Evolutionary conservation across 257 asterid genomes (phyloP), one percentile per base, ranked within the genome.

Genomic region (Ilex aquifolium): DNA sequence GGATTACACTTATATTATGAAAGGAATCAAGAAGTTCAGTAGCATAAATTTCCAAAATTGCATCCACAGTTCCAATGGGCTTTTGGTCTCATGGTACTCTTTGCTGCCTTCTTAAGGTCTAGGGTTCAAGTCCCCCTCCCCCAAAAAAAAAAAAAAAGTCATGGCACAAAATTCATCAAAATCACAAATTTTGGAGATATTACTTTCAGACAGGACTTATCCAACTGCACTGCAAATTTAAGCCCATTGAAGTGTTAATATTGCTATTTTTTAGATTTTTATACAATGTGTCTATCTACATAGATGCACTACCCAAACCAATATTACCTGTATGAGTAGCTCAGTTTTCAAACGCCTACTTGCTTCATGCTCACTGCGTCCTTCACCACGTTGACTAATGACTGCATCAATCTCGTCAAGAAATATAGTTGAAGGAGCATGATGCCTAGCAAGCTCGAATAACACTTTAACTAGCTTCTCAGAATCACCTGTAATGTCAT

Each of bases 341-440:
- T 92, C 99, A 30, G 99, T 92, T 77, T 92, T 92, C 66, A 92
- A 79, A 56, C 99, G 97, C 83, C 99, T 80, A 72, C 99, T 92
- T 53, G 99, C 93, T 82, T 92, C 97, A 82, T 92, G 99, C 72
- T 92, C 99, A 73, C 96, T 92, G 40, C 88, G 96, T 15, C 86
- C 99, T 79, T 92, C 99, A 71, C 97, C 97, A 49, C 99, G 95
- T 69, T 92, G 99, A 75, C 99, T 87, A 66, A 92, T 89, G 67
- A 92, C 89, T 57, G 99, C 95, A 68, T 92, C 97, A 61, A 92
- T 92, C 79, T 92, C 99, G 71, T 92, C 97, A 70, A 92, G 87
- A 83, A 92, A 92, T 74, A 89, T 92, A 63, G 99, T 92, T 64
- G 99, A 82, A 59, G 99, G 97, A 44, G 99, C 99, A 74, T 92